Base-by-base conservation (phyloP, 371 early-diverging fungal genomes). In the Mortierella sp. region DNA sequence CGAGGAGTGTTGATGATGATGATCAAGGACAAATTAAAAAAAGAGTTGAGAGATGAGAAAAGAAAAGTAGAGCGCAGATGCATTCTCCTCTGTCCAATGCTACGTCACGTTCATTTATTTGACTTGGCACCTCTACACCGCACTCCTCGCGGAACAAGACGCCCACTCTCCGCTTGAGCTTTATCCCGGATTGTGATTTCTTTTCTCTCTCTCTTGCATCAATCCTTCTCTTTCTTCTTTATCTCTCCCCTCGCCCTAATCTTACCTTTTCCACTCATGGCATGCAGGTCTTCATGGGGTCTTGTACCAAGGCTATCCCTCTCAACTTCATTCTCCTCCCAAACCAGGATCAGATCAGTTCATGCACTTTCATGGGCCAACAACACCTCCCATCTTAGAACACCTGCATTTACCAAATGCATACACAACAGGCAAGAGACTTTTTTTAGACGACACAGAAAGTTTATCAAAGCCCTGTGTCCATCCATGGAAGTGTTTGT, bases 221-320 rank as follows among this genome's bases (percentile, higher is more conserved):
- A 40, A 23, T 35, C 19, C 29, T 23, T 53, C 43, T 17, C 23
- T n/a, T 34, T 23, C 54, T 31, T 34, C 37, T 47, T 28, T 9
- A n/a, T 10, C 58, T 23, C 19, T 37, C 37, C 40, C 28, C 15
- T 34, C n/a, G n/a, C 22, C 31, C 26, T 15, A 26, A 13, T 35
- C 19, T 31, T 37, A 51, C 42, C 31, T 23, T 10, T 35, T 47
- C 12, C 15, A 15, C 19, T 22, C 42, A 78, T 68, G 69, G 54
- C 69, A 34, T 65, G 63, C 57, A 67, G 56, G 62, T 62, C 70
- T 26, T 61, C 78, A 15, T 78, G 72, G 78, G 45, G 70, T 51
- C 66, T 78, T 22, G 54, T 73, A 31, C 69, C 69, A 12, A 64
- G 73, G 31, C 65, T 78, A 43, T 23, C 57, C 40, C 28, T 64